Evolutionary conservation across 1,284 basidiomycete genomes (phyloP), one percentile per base, ranked within the genome.

Genomic region (Peniophora sp.): DNA sequence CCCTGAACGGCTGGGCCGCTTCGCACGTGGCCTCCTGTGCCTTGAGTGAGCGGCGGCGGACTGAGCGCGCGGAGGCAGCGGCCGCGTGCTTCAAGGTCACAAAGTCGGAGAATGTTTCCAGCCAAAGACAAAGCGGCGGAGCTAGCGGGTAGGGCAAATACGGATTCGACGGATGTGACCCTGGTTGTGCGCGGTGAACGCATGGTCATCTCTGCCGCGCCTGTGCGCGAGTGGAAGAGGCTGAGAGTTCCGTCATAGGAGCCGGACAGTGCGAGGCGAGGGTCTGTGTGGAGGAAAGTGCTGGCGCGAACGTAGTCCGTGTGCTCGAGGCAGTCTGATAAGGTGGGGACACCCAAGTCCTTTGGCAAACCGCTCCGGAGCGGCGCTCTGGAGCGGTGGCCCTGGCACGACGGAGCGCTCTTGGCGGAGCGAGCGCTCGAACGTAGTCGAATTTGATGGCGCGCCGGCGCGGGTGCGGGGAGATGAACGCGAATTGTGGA

Each of bases 231-330:
- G 65, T 99, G 97, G 69, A 92, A 97, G 23, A 99, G 71, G 38
- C 90, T 78, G 50, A 96, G 83, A 2, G 94, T 96, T 2, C 87
- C 81, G 66, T 99, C 97, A 68, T 99, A 99, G 0, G 93, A 95
- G 24, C 93, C 96, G 1, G 93, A 93, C 51, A 99, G 75, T 52
- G 98, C 66, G 48, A 97, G 75, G 59, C 90, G 79, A 1, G 93
- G 90, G 57, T 92, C 89, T 17, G 86, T 80, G 6, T 86, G 77
- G 16, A 89, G 88, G 49, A 97, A 85, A 61, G 91, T 80, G 2
- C 92, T 96, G 1, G 95, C 83, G 19, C 97, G 92, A 56, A 99
- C 93, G 63, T 99, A 99, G 71, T 99, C 97, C 27, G 88, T 82
- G 64, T 99, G 96, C 27, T 84, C 79, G 23, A 77, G 24, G 85